These are phyloP conservation scores for Ophiostoma australiae DNA, from an alignment of 2,329 filamentous ascomycete species.

Conservation along the genomic window DNA sequence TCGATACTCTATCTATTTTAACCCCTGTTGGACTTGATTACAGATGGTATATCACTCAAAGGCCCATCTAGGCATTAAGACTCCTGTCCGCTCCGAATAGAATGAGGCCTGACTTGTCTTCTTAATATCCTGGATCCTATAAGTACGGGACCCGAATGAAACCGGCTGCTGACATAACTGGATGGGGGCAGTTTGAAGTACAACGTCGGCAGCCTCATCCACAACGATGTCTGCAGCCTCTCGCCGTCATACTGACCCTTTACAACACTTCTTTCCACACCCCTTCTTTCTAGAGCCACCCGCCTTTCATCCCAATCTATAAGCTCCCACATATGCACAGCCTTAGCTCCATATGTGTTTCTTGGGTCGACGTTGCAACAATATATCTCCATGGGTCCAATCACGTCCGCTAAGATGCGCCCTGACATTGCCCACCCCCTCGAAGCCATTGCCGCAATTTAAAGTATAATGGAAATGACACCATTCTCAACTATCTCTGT, in stretches of 20 bases:
- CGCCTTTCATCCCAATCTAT: neutral
- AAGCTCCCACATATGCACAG: neutral
- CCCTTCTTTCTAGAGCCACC: neutral
- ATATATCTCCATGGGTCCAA: too few species aligned
- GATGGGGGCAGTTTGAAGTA: neutral
- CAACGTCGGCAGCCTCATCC: neutral
- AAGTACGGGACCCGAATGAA: neutral
- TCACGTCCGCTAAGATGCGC: neutral
- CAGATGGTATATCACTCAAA: neutral
- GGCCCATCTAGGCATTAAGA: neutral
- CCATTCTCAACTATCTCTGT: neutral
- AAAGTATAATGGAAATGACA: neutral
- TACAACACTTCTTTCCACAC: neutral
- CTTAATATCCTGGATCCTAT: neutral
- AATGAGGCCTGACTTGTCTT: neutral
- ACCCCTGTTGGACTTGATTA: neutral
- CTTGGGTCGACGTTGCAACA: neutral
- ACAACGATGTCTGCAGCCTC: neutral
- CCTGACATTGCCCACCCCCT: neutral
- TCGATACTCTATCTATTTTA: neutral
- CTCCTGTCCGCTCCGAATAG: neutral
- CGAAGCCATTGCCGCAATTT: neutral
- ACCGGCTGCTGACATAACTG: neutral
- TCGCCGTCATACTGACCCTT: neutral
- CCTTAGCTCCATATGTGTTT: neutral